phyloP scores from a whole-genome alignment of 495 filamentous ascomycete species.

The Podospora tetraspora region DNA sequence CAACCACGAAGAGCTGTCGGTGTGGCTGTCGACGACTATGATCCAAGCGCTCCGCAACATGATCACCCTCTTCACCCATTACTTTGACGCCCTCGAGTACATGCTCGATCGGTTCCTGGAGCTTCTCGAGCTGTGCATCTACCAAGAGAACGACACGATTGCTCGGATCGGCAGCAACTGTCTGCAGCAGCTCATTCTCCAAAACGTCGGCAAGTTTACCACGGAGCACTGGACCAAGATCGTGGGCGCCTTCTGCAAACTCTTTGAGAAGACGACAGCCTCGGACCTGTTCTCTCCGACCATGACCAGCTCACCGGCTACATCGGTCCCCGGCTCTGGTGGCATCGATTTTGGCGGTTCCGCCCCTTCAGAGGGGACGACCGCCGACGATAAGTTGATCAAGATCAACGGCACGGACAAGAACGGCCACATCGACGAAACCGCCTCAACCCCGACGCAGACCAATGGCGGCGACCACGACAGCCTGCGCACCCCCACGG shows the following conservation, averaged over 20 bases:
- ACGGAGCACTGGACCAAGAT: slow-evolving; percentile 88
- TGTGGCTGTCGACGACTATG: slow-evolving; percentile 99
- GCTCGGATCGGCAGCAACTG: slow-evolving; percentile 97
- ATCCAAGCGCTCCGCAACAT: slow-evolving; percentile 97
- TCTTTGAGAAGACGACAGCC: slow-evolving; percentile 91
- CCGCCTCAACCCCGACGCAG: slow-evolving; percentile 23
- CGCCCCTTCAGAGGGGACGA: slow-evolving; percentile 32
- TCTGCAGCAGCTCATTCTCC: slow-evolving; percentile 88
- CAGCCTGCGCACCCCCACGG: slow-evolving; percentile 9
- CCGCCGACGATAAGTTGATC: slow-evolving; percentile 49
- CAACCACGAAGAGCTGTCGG: slow-evolving; percentile 91
- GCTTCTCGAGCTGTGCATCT: slow-evolving; percentile 89
- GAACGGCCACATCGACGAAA: slow-evolving; percentile 26
- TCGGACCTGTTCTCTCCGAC: slow-evolving; percentile 89
- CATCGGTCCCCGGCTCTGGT: neutral
- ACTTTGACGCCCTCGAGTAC: slow-evolving; percentile 90
- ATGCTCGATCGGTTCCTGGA: slow-evolving; percentile 96
- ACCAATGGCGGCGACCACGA: slow-evolving; percentile 30
- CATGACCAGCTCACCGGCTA: slow-evolving; percentile 48
- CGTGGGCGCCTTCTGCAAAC: slow-evolving; percentile 88
- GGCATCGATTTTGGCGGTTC: slow-evolving; percentile 33
- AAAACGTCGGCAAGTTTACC: slow-evolving; percentile 88
- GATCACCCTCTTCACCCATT: slow-evolving; percentile 97
- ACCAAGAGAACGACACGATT: slow-evolving; percentile 98
- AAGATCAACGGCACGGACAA: slow-evolving; percentile 57